These are phyloP conservation scores for Amylocystis lapponica DNA, from an alignment of 768 basidiomycete species.

Conservation along the genomic window DNA sequence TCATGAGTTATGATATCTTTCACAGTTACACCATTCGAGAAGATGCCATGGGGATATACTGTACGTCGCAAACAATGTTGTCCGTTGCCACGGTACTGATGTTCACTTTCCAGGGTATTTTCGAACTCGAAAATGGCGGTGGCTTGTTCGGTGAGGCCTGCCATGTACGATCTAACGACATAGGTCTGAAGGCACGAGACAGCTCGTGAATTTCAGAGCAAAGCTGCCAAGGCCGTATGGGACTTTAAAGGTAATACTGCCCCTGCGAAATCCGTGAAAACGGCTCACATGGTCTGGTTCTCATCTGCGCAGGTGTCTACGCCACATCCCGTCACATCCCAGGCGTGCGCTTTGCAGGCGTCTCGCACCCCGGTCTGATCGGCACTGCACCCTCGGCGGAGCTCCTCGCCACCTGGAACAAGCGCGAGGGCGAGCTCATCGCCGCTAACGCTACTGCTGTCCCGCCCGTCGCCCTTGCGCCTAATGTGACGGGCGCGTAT, in stretches of 20 bases:
- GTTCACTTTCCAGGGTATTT: conserved; percentile 52
- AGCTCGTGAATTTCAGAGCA: conserved; percentile 65
- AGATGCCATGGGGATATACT: conserved; percentile 82
- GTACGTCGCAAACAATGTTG: conserved; percentile 25
- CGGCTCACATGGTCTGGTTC: too few relatives aligned
- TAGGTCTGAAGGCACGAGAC: too few relatives aligned
- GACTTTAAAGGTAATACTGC: too few relatives aligned
- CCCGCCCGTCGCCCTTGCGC: conserved; percentile 63
- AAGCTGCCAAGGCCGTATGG: conserved; percentile 77
- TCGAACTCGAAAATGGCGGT: conserved; percentile 68
- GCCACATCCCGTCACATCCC: conserved; percentile 74
- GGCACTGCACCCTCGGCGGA: conserved; percentile 74
- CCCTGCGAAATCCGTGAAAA: too few relatives aligned
- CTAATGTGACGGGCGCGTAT: conserved; percentile 53
- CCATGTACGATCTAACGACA: neutral
- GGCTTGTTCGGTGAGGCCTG: conserved; percentile 54
- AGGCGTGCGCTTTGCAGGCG: conserved; percentile 72
- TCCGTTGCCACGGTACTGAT: neutral
- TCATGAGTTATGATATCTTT: too few relatives aligned
- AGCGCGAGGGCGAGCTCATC: conserved; percentile 62
- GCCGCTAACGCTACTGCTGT: conserved; percentile 43
- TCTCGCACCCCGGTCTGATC: conserved; percentile 71
- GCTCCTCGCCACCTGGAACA: conserved; percentile 69
- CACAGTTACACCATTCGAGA: conserved; percentile 57
- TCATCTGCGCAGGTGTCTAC: conserved; percentile 43